phyloP scores from a whole-genome alignment of 2,329 filamentous ascomycete species.

The Plenodomus tracheiphilus region DNA sequence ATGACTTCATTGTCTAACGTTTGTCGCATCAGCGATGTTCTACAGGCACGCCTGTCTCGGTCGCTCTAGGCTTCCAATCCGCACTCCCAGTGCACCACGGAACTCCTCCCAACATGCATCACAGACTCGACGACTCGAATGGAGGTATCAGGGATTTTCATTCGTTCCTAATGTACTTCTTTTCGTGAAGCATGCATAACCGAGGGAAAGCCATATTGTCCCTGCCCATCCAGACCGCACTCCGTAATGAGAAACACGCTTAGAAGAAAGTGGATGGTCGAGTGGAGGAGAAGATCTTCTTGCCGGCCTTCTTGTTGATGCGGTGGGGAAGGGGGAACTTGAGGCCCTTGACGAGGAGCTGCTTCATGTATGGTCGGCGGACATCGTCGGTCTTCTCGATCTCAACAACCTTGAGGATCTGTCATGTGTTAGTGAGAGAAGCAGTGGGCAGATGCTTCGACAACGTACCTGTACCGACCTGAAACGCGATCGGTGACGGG shows the following conservation, averaged over 20 bases:
- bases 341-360: conserved; percentile 92
- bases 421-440: conserved; percentile 11
- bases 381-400: conserved; percentile 91
- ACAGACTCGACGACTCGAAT: conserved; percentile 25
- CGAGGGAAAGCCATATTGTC: conserved; percentile 46
- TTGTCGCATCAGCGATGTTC: conserved; percentile 4
- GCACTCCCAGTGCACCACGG: neutral
- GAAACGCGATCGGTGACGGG: conserved; percentile 97
- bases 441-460: neutral
- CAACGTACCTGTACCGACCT: conserved; percentile 91
- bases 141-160: conserved; percentile 48
- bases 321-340: conserved; percentile 99
- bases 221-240: conserved; percentile 45
- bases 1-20: conserved; percentile 17
- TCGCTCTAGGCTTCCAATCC: neutral
- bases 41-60: neutral
- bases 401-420: conserved; percentile 99
- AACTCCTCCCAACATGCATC: conserved; percentile 14
- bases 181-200: conserved; percentile 47
- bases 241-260: conserved; percentile 52
- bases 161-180: conserved; percentile 50
- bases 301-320: conserved; percentile 76
- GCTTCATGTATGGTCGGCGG: conserved; percentile 99
- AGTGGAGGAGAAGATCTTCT: conserved; percentile 91
- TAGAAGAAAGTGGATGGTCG: conserved; percentile 98